phyloP scores from a whole-genome alignment of 495 filamentous ascomycete species.

The Podospora anserina region DNA sequence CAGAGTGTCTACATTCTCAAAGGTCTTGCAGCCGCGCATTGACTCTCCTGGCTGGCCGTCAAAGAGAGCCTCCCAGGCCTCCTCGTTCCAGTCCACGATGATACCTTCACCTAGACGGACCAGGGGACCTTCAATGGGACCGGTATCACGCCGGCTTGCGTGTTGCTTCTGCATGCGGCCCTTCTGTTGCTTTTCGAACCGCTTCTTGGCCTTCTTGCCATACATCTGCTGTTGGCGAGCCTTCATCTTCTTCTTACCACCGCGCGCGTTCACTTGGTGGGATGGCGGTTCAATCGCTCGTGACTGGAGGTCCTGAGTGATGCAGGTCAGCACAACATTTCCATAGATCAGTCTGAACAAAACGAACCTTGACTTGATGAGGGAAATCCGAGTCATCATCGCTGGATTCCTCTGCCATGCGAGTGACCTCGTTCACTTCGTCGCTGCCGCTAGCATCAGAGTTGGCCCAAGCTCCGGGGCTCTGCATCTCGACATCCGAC shows the following conservation, averaged over 20 bases:
- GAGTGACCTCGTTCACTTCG: conserved; percentile 31
- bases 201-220: conserved; percentile 38
- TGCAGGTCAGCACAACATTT: background rate
- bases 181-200: conserved; percentile 36
- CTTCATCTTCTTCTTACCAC: conserved; percentile 39
- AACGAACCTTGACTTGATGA: conserved; percentile 29
- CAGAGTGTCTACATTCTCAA: conserved; percentile 47
- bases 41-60: conserved; percentile 41
- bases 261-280: conserved; percentile 25
- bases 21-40: conserved; percentile 47
- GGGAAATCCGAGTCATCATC: conserved; percentile 42
- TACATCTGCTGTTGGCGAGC: conserved; percentile 29
- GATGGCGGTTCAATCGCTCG: conserved; percentile 10
- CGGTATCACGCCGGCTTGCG: conserved; percentile 21
- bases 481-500: conserved; percentile 36
- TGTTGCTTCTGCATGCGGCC: conserved; percentile 30
- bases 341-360: background rate
- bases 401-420: conserved; percentile 54
- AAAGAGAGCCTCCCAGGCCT: conserved; percentile 69
- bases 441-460: conserved; percentile 46
- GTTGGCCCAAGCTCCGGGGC: conserved; percentile 30
- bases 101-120: conserved; percentile 76
- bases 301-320: conserved; percentile 7
- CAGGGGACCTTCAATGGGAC: conserved; percentile 54
- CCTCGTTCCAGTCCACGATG: conserved; percentile 74